Evolutionary conservation across 176 grass and related monocot species (phyloP), one percentile per base, ranked within the genome.

Genomic region (Musa itinerans): DNA sequence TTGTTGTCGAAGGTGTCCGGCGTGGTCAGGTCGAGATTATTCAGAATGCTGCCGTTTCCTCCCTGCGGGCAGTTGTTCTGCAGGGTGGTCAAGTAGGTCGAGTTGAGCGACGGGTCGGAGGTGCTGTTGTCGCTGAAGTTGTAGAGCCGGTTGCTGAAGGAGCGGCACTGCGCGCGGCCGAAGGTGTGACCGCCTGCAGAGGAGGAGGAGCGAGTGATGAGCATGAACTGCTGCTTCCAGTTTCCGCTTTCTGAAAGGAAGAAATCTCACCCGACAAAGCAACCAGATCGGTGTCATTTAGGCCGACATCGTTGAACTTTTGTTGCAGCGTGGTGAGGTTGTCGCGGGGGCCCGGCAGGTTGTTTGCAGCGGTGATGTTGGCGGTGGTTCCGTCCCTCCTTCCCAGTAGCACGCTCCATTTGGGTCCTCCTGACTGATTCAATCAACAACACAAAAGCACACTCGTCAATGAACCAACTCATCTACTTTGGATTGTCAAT

Each of bases 101-200:
- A 0, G 68, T 71, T n/a, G 13, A 71, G 68, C 1, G 17, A 20
- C 19, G 68, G 68, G 68, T 71, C 68, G 48, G 68, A 9, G 17
- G 2, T n/a, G 9, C 19, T 48, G 29, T 14, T 71, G 68, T 48
- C 68, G 43, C 20, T 51, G 68, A 52, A 71, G 68, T 71, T 51
- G 68, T 51, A 71, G 9, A 74, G 53, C 12, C 72, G 21, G 52
- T 29, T 16, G 7, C 1, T 54, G 52, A 74, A 56, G 53, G 22
- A 1, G 72, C 8, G 8, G 53, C 72, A 74, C 8, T 51, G 72
- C 12, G 72, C 52, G 6, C 2, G 25, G 21, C 72, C 72, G 21
- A 74, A 27, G 9, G 72, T 57, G 52, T 74, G 72, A 6, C 21
- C 72, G 3, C 70, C 70, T 73, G 70, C 34, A 43, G 34, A 43